Conservation (phyloP, 2,329 filamentous ascomycete species). For the Diaporthe vaccinii region DNA sequence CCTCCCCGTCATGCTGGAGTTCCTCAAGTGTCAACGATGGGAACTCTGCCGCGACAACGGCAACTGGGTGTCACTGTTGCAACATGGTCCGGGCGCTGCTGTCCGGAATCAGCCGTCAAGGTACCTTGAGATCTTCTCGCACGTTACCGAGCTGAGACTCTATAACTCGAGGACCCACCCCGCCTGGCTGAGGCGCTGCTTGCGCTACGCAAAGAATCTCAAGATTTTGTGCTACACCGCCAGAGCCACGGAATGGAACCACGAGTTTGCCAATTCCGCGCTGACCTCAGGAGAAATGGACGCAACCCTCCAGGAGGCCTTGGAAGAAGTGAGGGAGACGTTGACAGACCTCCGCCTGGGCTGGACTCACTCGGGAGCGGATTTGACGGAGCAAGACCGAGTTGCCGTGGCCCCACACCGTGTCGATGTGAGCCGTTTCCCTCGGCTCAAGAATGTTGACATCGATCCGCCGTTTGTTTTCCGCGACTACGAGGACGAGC, state of each 20-base stretch:
- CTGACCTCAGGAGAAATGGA: neutral
- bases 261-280: fast-evolving
- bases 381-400: neutral
- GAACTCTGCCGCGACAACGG: neutral
- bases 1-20: neutral
- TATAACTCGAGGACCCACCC: neutral
- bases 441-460: neutral
- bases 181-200: neutral
- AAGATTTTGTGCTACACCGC: neutral
- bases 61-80: neutral
- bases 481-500: neutral
- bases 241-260: neutral
- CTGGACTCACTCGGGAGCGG: neutral
- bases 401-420: neutral
- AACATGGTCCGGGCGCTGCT: too few species aligned
- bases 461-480: neutral
- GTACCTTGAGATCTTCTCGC: neutral
- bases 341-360: neutral
- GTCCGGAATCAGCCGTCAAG: neutral
- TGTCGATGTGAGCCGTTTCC: neutral
- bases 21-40: neutral
- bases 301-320: neutral
- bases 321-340: neutral
- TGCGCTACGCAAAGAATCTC: neutral
- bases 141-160: neutral